Evolutionary conservation across 345 rosid species (phyloP), one percentile per base, ranked within the genome.

Genomic region (Cardamine occulta): DNA sequence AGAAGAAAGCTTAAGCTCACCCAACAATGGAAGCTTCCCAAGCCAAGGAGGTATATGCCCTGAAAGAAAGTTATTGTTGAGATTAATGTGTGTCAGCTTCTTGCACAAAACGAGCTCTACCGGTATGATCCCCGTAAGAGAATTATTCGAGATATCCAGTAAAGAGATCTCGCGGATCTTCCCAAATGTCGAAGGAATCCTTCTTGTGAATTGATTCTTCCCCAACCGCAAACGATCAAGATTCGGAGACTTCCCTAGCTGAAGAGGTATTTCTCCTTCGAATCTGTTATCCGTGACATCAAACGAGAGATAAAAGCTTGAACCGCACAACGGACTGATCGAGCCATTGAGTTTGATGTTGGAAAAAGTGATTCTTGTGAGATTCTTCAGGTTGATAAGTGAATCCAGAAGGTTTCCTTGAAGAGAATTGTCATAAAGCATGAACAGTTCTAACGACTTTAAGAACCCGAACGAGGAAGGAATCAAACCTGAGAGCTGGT

Each of bases 271-370:
- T 10, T 79, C 78, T 72, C 93, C 91, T 0, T 90, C 78, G 74
- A 89, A 91, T 60, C 86, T 79, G 73, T 93, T 93, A 44, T 91
- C 91, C 32, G 95, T 91, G 53, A 93, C 80, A 81, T 93, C 98
- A 51, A 93, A 70, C 9, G 87, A 87, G 5, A 86, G 84, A 63
- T 89, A 70, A 66, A 79, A 83, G 73, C 68, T 83, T 8, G 93
- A 87, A 56, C 90, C 89, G 21, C 86, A 81, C 52, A 93, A 86
- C 17, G 94, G 91, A 74, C 54, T 70, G 53, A 93, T 86, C 48
- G 85, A 65, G 31, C 96, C 96, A 39, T 80, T 76, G 57, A 93
- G 84, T 65, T 81, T 88, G 66, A 91, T 93, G 76, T 81, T 89
- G 5, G 97, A 91, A 58, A 93, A 84, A 77, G 87, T 93, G 80